phyloP scores from a whole-genome alignment of 345 rosid species.

The Adansonia digitata region DNA sequence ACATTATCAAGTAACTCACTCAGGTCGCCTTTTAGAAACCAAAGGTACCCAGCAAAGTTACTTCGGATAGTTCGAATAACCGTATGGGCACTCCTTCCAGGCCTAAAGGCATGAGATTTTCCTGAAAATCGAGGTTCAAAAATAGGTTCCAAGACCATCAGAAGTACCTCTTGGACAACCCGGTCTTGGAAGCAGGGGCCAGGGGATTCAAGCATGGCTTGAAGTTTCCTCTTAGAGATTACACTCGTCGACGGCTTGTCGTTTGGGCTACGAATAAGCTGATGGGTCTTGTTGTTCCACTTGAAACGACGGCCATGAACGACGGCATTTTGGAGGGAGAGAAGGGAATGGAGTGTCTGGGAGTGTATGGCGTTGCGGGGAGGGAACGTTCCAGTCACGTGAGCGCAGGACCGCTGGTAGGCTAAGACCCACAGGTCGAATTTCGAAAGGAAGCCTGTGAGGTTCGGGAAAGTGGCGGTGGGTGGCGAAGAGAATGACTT shows the following conservation, averaged over 20 bases:
- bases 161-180: slow-evolving; percentile 79
- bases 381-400: slow-evolving; percentile 78
- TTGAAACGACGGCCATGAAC: slow-evolving; percentile 46
- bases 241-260: slow-evolving; percentile 38
- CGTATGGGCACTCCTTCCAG: slow-evolving; percentile 87
- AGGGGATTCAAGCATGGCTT: slow-evolving; percentile 34
- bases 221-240: slow-evolving; percentile 57
- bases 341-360: slow-evolving; percentile 58
- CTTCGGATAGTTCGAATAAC: slow-evolving; percentile 84
- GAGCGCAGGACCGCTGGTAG: slow-evolving; percentile 80
- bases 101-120: slow-evolving; percentile 76
- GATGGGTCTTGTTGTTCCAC: slow-evolving; percentile 73
- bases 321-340: slow-evolving; percentile 66
- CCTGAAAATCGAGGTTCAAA: slow-evolving; percentile 73
- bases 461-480: slow-evolving; percentile 49
- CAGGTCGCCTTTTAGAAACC: slow-evolving; percentile 83
- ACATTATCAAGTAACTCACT: slow-evolving; percentile 51
- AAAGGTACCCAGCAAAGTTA: slow-evolving; percentile 85
- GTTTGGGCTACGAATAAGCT: slow-evolving; percentile 59
- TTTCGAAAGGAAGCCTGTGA: slow-evolving; percentile 83
- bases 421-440: slow-evolving; percentile 93
- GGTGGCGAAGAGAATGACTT: slow-evolving; percentile 76
- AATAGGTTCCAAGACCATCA: slow-evolving; percentile 80
- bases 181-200: slow-evolving; percentile 85
- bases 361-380: slow-evolving; percentile 75